phyloP scores from a whole-genome alignment of 176 grass and related monocot species.

The Rhynchospora pubera region DNA sequence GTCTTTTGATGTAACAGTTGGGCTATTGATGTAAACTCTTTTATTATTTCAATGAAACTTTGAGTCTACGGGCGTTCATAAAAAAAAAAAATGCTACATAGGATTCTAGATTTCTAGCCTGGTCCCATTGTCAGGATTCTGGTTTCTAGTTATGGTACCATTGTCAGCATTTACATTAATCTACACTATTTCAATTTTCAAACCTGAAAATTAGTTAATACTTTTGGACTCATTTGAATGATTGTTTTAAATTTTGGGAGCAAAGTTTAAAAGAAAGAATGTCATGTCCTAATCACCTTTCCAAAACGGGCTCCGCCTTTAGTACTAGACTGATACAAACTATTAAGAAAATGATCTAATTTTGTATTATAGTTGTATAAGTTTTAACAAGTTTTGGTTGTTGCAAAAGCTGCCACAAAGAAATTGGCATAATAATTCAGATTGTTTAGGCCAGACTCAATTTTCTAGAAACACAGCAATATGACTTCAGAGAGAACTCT shows the following conservation, averaged over 20 bases:
- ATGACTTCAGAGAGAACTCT: not conserved
- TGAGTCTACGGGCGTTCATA: no score
- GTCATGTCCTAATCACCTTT: slow-evolving; percentile 1
- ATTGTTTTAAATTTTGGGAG: not conserved
- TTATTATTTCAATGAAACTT: no score
- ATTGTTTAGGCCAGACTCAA: not conserved
- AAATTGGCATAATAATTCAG: not conserved
- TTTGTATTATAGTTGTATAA: not conserved
- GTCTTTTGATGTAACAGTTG: no score
- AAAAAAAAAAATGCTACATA: not conserved
- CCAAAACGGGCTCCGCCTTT: not conserved
- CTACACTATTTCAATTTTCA: not conserved
- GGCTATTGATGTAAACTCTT: no score
- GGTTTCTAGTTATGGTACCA: not conserved
- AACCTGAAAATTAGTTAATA: not conserved
- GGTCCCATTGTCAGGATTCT: no score
- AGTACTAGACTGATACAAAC: not conserved
- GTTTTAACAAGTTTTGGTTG: not conserved
- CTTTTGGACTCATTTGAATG: not conserved
- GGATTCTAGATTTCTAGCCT: not conserved
- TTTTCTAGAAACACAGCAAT: not conserved
- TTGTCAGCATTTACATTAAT: not conserved
- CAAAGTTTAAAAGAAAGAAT: not conserved
- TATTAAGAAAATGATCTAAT: not conserved
- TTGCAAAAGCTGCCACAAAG: not conserved